A percentile compares a stretch with the other conserved stretches of the same genome.
These are phyloP conservation scores for Hyaloscypha variabilis DNA, from an alignment of 495 filamentous ascomycete genomes.

Conservation along the genomic window DNA sequence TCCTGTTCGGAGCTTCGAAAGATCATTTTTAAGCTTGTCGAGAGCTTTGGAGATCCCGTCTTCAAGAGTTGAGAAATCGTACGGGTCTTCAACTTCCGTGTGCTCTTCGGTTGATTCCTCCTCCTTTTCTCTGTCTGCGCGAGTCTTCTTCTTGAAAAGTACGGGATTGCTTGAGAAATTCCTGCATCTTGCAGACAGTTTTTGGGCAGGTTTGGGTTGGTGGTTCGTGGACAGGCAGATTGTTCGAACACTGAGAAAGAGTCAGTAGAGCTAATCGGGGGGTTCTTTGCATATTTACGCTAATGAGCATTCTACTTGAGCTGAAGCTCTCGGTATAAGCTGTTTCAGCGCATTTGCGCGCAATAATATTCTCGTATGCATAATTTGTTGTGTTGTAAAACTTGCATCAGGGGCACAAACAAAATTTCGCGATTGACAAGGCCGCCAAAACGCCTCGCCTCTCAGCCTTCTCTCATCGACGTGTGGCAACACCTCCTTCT, in stretches of 20 bases:
- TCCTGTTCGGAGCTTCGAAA: conserved; percentile 66
- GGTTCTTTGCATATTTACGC: conserved; percentile 5
- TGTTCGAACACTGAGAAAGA: not conserved
- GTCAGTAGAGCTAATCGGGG: conserved; percentile 8
- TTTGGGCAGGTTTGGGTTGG: not conserved
- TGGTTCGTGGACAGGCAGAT: not conserved
- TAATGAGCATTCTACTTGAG: conserved; percentile 3
- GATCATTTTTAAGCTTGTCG: conserved; percentile 59
- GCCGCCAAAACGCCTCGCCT: conserved; percentile 15
- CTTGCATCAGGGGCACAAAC: not conserved
- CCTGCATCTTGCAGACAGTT: conserved; percentile 3
- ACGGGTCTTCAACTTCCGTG: conserved; percentile 51
- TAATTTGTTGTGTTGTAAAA: conserved; percentile 12
- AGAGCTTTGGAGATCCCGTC: conserved; percentile 58
- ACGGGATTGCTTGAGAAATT: conserved; percentile 33
- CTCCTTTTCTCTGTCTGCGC: conserved; percentile 23
- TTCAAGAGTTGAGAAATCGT: conserved; percentile 67
- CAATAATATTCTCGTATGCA: conserved; percentile 19
- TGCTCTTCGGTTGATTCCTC: conserved; percentile 19
- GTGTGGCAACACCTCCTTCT: not conserved
- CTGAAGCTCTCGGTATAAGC: conserved; percentile 5
- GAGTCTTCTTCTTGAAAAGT: conserved; percentile 30
- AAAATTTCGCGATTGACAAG: conserved; percentile 14
- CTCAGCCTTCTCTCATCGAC: conserved; percentile 9
- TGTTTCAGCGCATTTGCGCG: conserved; percentile 21